Percentiles rank a stretch among this genome's conserved stretches.
These are phyloP conservation scores for Dioscorea dumetorum DNA, from an alignment of 106 monocot species.

Conservation along the genomic window DNA sequence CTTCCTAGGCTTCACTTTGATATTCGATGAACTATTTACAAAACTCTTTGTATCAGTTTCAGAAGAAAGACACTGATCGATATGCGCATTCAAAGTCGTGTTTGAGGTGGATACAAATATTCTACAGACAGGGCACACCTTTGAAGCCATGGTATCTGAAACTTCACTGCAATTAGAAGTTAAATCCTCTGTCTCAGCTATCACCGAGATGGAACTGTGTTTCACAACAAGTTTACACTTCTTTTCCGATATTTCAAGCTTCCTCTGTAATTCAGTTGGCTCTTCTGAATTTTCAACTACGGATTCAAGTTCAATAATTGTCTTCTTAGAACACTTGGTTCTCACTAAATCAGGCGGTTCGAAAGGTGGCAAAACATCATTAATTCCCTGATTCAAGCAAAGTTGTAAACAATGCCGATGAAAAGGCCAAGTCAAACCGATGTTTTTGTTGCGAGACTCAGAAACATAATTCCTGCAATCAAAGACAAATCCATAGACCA, in stretches of 20 bases:
- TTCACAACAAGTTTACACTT: conserved; percentile 17
- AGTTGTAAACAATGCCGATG: conserved; percentile 39
- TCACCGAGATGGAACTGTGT: conserved; percentile 11
- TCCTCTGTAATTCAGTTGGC: conserved; percentile 8
- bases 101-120: conserved; percentile 75
- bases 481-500: background rate
- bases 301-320: too few relatives aligned
- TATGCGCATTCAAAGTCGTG: conserved; percentile 88
- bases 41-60: conserved; percentile 21
- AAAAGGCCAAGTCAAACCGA: conserved; percentile 72
- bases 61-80: conserved; percentile 72
- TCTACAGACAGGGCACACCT: conserved; percentile 92
- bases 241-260: conserved; percentile 12
- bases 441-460: conserved; percentile 54
- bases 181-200: conserved; percentile 26
- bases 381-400: conserved; percentile 64
- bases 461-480: conserved; percentile 71
- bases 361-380: conserved; percentile 64
- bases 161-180: conserved; percentile 28
- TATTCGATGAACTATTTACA: conserved; percentile 9
- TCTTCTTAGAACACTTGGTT: conserved; percentile 7
- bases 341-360: conserved; percentile 71
- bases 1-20: conserved; percentile 63
- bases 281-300: conserved; percentile 1
- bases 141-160: conserved; percentile 73